These are phyloP conservation scores for Trypanosoma boissoni DNA, from an alignment of 208 protist species.

Conservation along the genomic window DNA sequence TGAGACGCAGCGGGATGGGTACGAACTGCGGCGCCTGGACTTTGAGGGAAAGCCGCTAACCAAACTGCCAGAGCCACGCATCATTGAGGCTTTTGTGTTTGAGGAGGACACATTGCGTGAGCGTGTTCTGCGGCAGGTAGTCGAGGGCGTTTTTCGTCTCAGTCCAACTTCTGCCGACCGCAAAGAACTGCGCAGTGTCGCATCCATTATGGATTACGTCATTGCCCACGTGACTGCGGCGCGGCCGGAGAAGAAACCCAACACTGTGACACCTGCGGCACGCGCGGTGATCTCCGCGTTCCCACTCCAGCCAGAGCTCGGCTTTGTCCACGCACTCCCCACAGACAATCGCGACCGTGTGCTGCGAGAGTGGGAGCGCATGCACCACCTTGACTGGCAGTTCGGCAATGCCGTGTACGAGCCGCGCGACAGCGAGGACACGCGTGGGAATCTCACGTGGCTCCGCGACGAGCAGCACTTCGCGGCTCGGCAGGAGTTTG, in stretches of 20 bases:
- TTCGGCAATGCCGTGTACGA: constrained; percentile 89
- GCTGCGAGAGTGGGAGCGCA: constrained; percentile 86
- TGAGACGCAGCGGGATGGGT: constrained; percentile 87
- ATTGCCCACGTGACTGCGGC: constrained; percentile 77
- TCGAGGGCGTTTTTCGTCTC: constrained; percentile 87
- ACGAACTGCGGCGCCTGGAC: constrained; percentile 88
- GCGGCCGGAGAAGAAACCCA: constrained; percentile 19
- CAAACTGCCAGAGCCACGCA: constrained; percentile 78
- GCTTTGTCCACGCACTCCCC: constrained; percentile 82
- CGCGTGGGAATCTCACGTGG: constrained; percentile 85
- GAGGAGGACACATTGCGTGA: constrained; percentile 89
- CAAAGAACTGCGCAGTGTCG: constrained; percentile 79
- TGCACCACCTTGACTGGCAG: constrained; percentile 90
- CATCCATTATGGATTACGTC: constrained; percentile 81
- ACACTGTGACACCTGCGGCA: constrained; percentile 66
- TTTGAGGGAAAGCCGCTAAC: constrained; percentile 92
- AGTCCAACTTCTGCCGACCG: constrained; percentile 69
- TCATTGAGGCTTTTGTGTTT: constrained; percentile 88
- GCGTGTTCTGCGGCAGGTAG: constrained; percentile 79
- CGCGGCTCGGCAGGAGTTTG: constrained; percentile 50
- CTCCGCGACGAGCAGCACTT: constrained; percentile 73
- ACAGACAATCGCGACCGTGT: constrained; percentile 71
- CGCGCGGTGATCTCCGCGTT: constrained; percentile 56
- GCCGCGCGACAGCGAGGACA: constrained; percentile 64
- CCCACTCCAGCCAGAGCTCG: constrained; percentile 81